Base-by-base conservation (phyloP, 1,284 basidiomycete genomes). In the Somion occarium region DNA sequence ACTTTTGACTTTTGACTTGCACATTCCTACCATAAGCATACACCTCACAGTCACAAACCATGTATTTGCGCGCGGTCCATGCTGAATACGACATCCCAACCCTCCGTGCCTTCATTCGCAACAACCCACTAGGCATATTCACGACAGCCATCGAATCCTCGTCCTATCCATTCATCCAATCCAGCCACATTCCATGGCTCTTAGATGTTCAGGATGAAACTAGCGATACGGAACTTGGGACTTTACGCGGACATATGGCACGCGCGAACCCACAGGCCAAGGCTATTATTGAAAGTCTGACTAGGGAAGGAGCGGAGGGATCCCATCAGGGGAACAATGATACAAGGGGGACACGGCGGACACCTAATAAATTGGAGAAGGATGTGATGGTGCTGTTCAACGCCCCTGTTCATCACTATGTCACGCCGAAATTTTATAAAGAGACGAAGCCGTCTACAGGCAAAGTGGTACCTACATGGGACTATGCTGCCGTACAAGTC, bases 41-140 rank as follows among this genome's bases (percentile, higher is more conserved):
- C n/a, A n/a, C n/a, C n/a, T n/a, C n/a, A n/a, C n/a, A n/a, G n/a
- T n/a, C n/a, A n/a, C n/a, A n/a, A n/a, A 37, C 34, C 34, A 75
- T 76, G 73, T 71, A 74, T 59, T 65, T 76, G 38, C 69, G 69
- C 7, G 58, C 65, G 1, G 64, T 64, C 15, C 71, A 76, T 63
- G 66, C 69, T 39, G 73, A 73, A 53, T 61, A 62, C 46, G 62
- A 71, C 58, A 44, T 68, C 23, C 59, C 64, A 3, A 63, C 63
- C 1, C 64, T 74, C 3, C 68, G 66, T 46, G 51, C 49, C 3
- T 71, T 76, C 54, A 65, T 75, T 50, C 63, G 62, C n/a, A 49
- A 57, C 3, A 62, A 71, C 54, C 73, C 72, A 2, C 64, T 74
- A 0, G 74, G 73, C 0, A 59, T 71, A 19, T 59, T 75, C 53